These are phyloP conservation scores for Moelleriella libera DNA, from an alignment of 2,329 filamentous ascomycete genomes.

Conservation along the genomic window DNA sequence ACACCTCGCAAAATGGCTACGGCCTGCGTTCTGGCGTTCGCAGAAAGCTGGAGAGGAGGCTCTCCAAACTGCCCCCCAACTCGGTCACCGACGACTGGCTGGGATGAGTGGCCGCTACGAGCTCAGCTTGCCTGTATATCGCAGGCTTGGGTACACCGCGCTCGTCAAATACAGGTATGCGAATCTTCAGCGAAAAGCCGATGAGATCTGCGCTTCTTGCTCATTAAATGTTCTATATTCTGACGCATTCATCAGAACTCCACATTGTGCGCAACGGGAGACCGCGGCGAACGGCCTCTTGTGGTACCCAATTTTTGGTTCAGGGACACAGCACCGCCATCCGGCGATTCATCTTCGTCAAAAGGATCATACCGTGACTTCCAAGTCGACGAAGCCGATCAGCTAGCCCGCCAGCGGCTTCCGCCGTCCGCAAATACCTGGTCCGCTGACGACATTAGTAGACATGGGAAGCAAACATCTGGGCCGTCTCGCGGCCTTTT, in stretches of 20 bases:
- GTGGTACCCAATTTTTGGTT: slow-evolving; percentile 1
- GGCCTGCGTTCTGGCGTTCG: slow-evolving; percentile 30
- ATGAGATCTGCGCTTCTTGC: neutral
- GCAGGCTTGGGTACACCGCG: slow-evolving; percentile 5
- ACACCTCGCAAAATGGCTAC: slow-evolving; percentile 39
- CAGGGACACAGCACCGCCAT: neutral
- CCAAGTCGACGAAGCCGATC: slow-evolving; percentile 1
- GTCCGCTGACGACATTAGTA: neutral
- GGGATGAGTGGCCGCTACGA: slow-evolving; percentile 14
- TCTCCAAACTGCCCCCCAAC: slow-evolving; percentile 21
- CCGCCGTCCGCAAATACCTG: neutral
- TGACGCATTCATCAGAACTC: neutral
- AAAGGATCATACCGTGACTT: neutral
- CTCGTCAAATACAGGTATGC: neutral
- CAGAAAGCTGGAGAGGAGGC: slow-evolving; percentile 26
- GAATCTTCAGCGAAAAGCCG: neutral
- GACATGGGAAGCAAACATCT: neutral
- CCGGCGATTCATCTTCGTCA: neutral
- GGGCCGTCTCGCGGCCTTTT: slow-evolving; percentile 5
- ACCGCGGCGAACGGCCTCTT: neutral
- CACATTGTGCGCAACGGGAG: neutral
- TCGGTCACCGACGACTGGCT: slow-evolving; percentile 16
- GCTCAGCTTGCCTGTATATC: slow-evolving; percentile 24
- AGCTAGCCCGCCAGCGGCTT: slow-evolving; percentile 3
- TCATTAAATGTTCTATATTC: neutral